Evolutionary conservation across 352 stramenopile genomes (phyloP), one percentile per base, ranked within the genome.

Genomic region (Phytophthora agathidicida): DNA sequence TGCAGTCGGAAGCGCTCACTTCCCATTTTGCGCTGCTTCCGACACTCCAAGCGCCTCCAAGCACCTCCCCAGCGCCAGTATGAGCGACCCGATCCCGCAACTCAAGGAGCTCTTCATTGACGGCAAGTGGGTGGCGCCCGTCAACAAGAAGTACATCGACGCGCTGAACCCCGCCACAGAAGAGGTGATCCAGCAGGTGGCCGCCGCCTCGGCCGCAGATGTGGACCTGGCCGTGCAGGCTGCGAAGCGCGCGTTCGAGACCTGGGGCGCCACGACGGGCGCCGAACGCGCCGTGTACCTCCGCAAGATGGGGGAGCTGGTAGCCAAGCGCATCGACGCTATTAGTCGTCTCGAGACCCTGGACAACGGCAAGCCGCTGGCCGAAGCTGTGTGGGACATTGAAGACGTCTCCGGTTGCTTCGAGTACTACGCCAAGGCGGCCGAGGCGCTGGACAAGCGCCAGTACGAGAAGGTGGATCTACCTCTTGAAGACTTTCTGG

Each of bases 341-440:
- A 45, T 92, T 5, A 78, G 70, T 38, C 60, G 62, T 9, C 60
- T 93, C n/a, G 83, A 90, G 65, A 89, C 83, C 24, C 23, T 89
- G 22, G 78, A 93, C 58, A 71, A 65, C 37, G 83, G 83, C 61
- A 93, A 93, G 56, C 73, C 80, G 7, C 43, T 89, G 10, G 35
- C 69, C 2, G 80, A 93, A 41, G 67, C 79, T 10, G 71, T 75
- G 48, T 89, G 80, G 80, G 80, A 91, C 50, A 84, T 93, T 44
- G 79, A 88, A 47, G 78, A 91, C 41, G 78, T 86, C 20, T 67
- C 71, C 3, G 73, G 63, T 11, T 90, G 80, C 75, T 67, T 71
- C 26, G 26, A 62, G 6, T 71, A 67, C 32, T 71, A 67, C 30
- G 62, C 62, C 24, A 60, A 66, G 14, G 47, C 54, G 3, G 61